Conservation (phyloP, 768 basidiomycete species). For the Cantharellus anzutake region DNA sequence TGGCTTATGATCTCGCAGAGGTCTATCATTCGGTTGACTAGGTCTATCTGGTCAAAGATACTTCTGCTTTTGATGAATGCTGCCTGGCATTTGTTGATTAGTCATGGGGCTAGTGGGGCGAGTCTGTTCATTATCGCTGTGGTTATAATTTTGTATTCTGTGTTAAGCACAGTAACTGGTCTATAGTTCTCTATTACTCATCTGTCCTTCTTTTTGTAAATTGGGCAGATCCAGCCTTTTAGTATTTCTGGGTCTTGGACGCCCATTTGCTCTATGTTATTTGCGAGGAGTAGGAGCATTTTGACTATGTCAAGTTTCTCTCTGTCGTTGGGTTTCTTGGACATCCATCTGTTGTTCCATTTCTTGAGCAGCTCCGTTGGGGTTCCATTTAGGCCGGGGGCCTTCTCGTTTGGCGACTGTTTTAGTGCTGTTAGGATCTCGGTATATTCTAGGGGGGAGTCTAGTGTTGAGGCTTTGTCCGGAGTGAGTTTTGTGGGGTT, state of each 20-base stretch:
- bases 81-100: slow-evolving; percentile 1
- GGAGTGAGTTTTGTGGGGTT: no score
- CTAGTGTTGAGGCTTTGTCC: no score
- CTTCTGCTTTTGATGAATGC: background rate
- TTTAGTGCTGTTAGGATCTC: no score
- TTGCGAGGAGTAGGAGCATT: background rate
- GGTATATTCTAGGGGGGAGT: no score
- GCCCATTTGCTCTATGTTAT: background rate
- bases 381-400: background rate
- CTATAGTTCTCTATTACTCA: slow-evolving; percentile 1
- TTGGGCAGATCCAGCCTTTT: no score
- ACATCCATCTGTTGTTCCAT: background rate
- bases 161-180: no score
- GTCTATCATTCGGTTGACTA: no score
- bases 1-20: no score
- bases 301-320: background rate
- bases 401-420: no score
- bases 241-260: background rate
- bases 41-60: no score
- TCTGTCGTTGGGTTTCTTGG: background rate
- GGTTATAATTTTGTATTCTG: background rate
- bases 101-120: no score
- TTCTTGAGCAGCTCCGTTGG: background rate
- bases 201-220: no score
- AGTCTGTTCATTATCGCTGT: background rate